phyloP scores from a whole-genome alignment of 768 basidiomycete genomes.

The Agaricus subrufescens region DNA sequence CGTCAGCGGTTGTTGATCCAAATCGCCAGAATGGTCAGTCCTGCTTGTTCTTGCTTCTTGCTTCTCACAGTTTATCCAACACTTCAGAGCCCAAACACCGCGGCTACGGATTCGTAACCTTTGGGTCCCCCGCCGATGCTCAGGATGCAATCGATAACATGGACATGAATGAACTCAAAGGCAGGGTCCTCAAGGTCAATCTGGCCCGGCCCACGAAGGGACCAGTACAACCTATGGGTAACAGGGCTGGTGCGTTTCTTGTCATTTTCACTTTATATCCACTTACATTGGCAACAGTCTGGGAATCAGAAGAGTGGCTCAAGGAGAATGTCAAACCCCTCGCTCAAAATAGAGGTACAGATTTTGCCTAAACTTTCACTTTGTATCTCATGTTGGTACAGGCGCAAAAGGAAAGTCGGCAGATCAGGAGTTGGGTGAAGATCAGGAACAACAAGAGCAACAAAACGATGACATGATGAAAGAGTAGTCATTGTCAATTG shows the following conservation, averaged over 20 bases:
- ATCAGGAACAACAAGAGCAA: conserved; percentile 21
- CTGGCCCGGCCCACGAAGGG: conserved; percentile 80
- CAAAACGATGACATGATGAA: conserved; percentile 60
- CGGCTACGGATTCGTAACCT: conserved; percentile 94
- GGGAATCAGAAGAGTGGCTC: conserved; percentile 96
- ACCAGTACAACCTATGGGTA: conserved; percentile 58
- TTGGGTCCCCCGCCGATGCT: conserved; percentile 72
- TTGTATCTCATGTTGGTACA: conserved; percentile 15
- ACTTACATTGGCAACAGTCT: conserved; percentile 50
- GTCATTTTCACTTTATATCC: neutral
- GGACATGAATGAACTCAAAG: conserved; percentile 88
- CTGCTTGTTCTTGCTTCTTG: neutral
- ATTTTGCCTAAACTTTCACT: neutral
- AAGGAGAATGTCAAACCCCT: conserved; percentile 76
- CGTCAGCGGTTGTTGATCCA: conserved; percentile 70
- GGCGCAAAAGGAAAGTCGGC: conserved; percentile 51
- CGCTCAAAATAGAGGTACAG: conserved; percentile 66
- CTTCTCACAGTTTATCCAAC: conserved; percentile 1
- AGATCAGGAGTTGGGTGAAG: conserved; percentile 20
- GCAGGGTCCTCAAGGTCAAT: conserved; percentile 76
- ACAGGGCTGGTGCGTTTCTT: conserved; percentile 64
- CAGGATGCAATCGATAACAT: conserved; percentile 99
- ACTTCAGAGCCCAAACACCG: conserved; percentile 72
- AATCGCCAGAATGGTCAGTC: conserved; percentile 39
- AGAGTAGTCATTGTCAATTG: conserved; percentile 35